These are phyloP conservation scores for Isabelozyma heimii DNA, from an alignment of 805 yeast species.

Conservation along the genomic window DNA sequence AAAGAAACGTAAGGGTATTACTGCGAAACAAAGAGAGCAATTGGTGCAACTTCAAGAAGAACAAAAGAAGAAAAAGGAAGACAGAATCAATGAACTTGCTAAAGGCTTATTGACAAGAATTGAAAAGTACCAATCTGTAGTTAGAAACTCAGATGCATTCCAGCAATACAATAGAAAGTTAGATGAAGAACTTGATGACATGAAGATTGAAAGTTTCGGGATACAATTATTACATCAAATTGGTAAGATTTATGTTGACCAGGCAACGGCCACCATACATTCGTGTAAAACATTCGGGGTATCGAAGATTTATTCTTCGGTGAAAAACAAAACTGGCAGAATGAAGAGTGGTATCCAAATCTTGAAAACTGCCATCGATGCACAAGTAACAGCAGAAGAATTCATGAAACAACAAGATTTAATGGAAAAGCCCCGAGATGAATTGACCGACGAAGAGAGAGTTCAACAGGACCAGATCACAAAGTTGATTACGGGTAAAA, in stretches of 20 bases:
- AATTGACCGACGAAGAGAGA: conserved; percentile 34
- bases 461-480: conserved; percentile 65
- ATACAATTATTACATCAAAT: conserved; percentile 79
- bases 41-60: conserved; percentile 50
- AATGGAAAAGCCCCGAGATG: conserved; percentile 28
- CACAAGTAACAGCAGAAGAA: conserved; percentile 69
- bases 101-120: conserved; percentile 49
- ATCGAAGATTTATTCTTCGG: conserved; percentile 75
- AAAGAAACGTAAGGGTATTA: conserved; percentile 28
- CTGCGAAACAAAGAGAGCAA: conserved; percentile 46
- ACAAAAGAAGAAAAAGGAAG: conserved; percentile 48
- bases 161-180: conserved; percentile 53
- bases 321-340: conserved; percentile 79
- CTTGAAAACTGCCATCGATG: conserved; percentile 81
- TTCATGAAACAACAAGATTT: conserved; percentile 69
- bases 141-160: conserved; percentile 59
- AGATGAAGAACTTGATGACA: conserved; percentile 64
- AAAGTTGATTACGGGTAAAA: conserved; percentile 78
- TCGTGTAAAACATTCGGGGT: conserved; percentile 84
- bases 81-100: conserved; percentile 51
- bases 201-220: conserved; percentile 95
- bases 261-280: conserved; percentile 70
- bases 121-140: conserved; percentile 53
- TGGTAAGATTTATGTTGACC: conserved; percentile 73
- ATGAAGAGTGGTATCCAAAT: conserved; percentile 83